phyloP scores from a whole-genome alignment of 495 filamentous ascomycete genomes.

The Sporormia fimetaria region DNA sequence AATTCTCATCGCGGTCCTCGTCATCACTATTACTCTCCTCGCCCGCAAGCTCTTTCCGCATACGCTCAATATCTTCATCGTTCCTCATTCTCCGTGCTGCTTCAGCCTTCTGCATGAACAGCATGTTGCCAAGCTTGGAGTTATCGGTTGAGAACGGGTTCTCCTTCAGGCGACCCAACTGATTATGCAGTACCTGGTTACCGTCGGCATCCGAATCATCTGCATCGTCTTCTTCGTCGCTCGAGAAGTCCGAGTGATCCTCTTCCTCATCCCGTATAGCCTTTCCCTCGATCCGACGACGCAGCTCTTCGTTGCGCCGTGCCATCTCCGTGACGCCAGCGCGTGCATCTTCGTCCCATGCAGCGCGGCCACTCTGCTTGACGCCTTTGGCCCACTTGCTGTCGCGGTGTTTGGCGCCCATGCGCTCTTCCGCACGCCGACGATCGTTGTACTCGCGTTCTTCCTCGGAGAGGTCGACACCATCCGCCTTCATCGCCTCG shows the following conservation, averaged over 20 bases:
- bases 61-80: conserved; percentile 62
- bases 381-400: conserved; percentile 92
- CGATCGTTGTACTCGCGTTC: conserved; percentile 72
- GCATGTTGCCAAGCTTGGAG: conserved; percentile 56
- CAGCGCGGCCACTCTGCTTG: conserved; percentile 46
- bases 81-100: conserved; percentile 64
- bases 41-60: conserved; percentile 56
- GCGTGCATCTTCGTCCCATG: conserved; percentile 36
- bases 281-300: conserved; percentile 73
- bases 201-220: conserved; percentile 44
- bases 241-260: conserved; percentile 37
- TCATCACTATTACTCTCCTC: conserved; percentile 37
- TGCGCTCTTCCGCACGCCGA: conserved; percentile 71
- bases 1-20: conserved; percentile 27
- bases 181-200: conserved; percentile 40
- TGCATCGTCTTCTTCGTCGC: conserved; percentile 48
- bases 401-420: conserved; percentile 77
- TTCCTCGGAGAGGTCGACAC: conserved; percentile 58
- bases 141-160: conserved; percentile 28
- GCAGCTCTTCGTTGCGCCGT: conserved; percentile 71
- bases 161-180: conserved; percentile 49
- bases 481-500: conserved; percentile 55
- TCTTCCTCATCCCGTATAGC: conserved; percentile 39
- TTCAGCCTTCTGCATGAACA: conserved; percentile 89
- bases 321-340: conserved; percentile 72